Evolutionary conservation across 2,329 filamentous ascomycete species (phyloP), one percentile per base, ranked within the genome.

Genomic region (Colletotrichum higginsianum): DNA sequence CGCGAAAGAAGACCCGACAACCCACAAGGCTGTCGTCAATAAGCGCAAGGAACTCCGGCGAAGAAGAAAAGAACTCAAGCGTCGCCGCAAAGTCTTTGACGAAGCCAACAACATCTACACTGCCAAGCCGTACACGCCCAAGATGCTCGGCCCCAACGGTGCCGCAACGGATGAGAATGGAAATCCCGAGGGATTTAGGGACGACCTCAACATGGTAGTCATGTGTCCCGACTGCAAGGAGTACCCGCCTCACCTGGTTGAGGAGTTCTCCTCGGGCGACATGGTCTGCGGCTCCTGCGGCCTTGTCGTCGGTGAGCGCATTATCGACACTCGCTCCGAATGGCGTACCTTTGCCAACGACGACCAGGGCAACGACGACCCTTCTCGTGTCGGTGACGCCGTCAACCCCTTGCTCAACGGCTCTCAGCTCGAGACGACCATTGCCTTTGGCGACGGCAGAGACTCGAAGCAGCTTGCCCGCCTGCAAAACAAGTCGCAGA

Each of bases 311-410:
- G 93, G 93, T 72, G 93, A 96, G 78, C 93, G 94, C 75, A 95
- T 96, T 80, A 95, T 99, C 79, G 97, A 99, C 80, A 97, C 94
- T 73, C 93, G 97, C 74, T 98, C 95, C 58, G 96, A 99, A 85
- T 99, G 96, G 96, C 94, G 96, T 80, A 99, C 96, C 0, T 99
- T 99, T 84, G 95, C 95, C 80, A 98, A 98, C 80, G 96, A 99
- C 79, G 97, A 99, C 80, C 94, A 98, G 82, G 94, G 94, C 78
- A 95, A 94, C 79, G 97, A 98, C 77, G 96, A 99, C 76, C 96
- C 97, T 5, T 98, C 95, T 71, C 96, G 96, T 94, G 96, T 99
- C 75, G 96, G 96, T 85, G 96, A 98, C 77, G 94, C 93, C 7
- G 92, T 93, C 72, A 98, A 98, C 79, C 92, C 94, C 65, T 91